Evolutionary conservation across 2,329 filamentous ascomycete genomes (phyloP).

Genomic region (Fusarium humuli): DNA sequence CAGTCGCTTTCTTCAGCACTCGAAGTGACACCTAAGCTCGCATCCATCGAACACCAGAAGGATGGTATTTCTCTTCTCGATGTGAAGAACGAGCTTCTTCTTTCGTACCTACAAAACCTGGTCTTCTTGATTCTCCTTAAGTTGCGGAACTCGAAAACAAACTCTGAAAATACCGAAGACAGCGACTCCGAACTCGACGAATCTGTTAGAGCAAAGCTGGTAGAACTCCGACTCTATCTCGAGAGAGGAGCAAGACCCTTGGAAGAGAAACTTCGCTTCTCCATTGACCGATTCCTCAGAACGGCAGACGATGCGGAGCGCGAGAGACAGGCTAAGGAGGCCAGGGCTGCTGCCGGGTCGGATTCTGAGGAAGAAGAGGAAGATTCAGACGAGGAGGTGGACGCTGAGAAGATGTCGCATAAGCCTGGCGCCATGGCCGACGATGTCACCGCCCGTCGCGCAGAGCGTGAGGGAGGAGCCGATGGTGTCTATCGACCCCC

Average conservation of each 20-base stretch:
- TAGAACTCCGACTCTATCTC: conserved; percentile 89
- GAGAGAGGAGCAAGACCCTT: conserved; percentile 92
- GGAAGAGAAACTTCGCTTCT: conserved; percentile 91
- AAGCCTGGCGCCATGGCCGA: conserved; percentile 49
- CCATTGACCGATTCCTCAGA: conserved; percentile 93
- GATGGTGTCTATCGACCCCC: conserved; percentile 90
- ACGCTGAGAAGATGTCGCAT: conserved; percentile 46
- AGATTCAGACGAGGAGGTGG: conserved; percentile 53
- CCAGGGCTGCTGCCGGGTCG: conserved; percentile 44
- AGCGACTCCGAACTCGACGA: conserved; percentile 64
- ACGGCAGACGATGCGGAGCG: conserved; percentile 80
- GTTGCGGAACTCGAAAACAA: conserved; percentile 67
- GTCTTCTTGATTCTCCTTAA: conserved; percentile 89
- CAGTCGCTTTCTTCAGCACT: conserved; percentile 72
- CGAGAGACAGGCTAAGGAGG: conserved; percentile 53
- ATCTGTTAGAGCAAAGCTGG: conserved; percentile 84
- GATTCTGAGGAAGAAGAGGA: conserved; percentile 49
- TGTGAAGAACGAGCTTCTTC: conserved; percentile 95
- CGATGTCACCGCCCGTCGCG: conserved; percentile 48
- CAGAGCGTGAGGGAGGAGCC: conserved; percentile 50
- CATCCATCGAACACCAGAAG: conserved; percentile 76
- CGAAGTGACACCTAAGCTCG: conserved; percentile 72
- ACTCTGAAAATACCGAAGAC: conserved; percentile 44
- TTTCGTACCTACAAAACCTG: conserved; percentile 95
- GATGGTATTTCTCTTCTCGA: conserved; percentile 95